Conservation (phyloP, 495 filamentous ascomycete species). For the Penicillium atrosanguineum region DNA sequence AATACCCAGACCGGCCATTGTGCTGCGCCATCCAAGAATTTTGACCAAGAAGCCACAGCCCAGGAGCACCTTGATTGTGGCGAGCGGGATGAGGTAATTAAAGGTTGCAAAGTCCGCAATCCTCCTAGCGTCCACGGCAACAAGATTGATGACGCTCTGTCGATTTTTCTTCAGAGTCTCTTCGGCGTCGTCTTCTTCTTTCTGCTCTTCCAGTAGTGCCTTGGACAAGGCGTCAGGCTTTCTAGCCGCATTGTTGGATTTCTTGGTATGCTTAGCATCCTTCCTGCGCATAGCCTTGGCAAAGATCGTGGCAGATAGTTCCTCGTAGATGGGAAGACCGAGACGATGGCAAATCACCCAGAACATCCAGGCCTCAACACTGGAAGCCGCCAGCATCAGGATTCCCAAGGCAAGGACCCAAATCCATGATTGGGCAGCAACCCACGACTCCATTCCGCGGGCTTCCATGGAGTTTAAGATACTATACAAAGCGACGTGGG, state of each 20-base stretch:
- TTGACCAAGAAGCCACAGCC: constrained; percentile 63
- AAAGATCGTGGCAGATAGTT: constrained; percentile 71
- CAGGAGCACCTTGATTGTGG: constrained; percentile 58
- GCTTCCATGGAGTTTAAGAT: constrained; percentile 61
- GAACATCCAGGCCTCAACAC: constrained; percentile 58
- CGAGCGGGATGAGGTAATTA: constrained; percentile 58
- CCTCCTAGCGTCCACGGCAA: constrained; percentile 73
- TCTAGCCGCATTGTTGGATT: constrained; percentile 35
- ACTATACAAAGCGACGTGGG: constrained; percentile 65
- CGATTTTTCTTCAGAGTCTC: constrained; percentile 62
- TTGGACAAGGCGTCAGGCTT: constrained; percentile 13
- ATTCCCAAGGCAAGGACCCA: constrained; percentile 65
- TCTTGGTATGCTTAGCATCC: constrained; percentile 59
- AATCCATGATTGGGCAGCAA: constrained; percentile 51
- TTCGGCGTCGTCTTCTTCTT: constrained; percentile 46
- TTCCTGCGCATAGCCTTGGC: constrained; percentile 77
- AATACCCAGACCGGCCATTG: constrained; percentile 65
- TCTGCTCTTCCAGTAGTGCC: constrained; percentile 25
- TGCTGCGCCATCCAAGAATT: constrained; percentile 72
- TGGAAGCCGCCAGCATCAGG: constrained; percentile 51
- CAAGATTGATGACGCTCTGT: constrained; percentile 76
- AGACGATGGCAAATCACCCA: constrained; percentile 66
- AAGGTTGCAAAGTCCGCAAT: constrained; percentile 68
- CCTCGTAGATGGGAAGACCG: constrained; percentile 62
- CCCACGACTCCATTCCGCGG: constrained; percentile 35